These are phyloP conservation scores for Yamadazyma phyllophila DNA, from an alignment of 805 yeast species.

Conservation along the genomic window DNA sequence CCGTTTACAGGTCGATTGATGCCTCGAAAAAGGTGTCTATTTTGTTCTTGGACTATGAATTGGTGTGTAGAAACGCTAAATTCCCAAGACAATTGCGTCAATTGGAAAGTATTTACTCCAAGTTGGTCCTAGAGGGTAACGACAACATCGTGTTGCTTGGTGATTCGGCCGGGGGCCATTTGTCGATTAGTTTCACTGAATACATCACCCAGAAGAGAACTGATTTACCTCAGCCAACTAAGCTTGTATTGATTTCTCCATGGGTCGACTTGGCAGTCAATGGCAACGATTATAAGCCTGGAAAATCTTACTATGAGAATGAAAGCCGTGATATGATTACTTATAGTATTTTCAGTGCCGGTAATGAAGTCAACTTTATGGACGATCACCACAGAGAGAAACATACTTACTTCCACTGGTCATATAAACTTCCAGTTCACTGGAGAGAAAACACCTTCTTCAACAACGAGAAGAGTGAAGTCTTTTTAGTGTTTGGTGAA, in stretches of 20 bases:
- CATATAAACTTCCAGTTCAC: slow-evolving; percentile 16
- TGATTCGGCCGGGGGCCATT: slow-evolving; percentile 42
- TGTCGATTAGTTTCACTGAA: slow-evolving; percentile 30
- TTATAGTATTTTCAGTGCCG: slow-evolving; percentile 10
- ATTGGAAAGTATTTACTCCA: slow-evolving; percentile 24
- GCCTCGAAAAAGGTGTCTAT: slow-evolving; percentile 20
- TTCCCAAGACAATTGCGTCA: slow-evolving; percentile 33
- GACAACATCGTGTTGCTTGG: slow-evolving; percentile 33
- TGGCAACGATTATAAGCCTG: slow-evolving; percentile 18
- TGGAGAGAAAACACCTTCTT: slow-evolving; percentile 35
- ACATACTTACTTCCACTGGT: slow-evolving; percentile 15
- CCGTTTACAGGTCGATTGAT: slow-evolving; percentile 25
- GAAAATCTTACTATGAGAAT: slow-evolving; percentile 36
- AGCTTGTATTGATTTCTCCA: slow-evolving; percentile 33
- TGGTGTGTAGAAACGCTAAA: slow-evolving; percentile 25
- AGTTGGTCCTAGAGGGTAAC: slow-evolving; percentile 20
- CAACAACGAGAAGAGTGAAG: slow-evolving; percentile 20
- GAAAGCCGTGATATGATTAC: slow-evolving; percentile 19
- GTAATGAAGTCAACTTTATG: slow-evolving; percentile 5
- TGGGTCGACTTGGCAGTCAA: slow-evolving; percentile 29
- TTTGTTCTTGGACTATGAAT: slow-evolving; percentile 28
- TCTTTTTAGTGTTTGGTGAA: slow-evolving; percentile 38
- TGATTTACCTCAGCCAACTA: slow-evolving; percentile 23
- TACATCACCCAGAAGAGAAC: slow-evolving; percentile 19
- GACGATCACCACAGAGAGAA: slow-evolving; percentile 1